Evolutionary conservation across 768 basidiomycete species (phyloP), one percentile per base, ranked within the genome.

Genomic region (Ramaria sp.): DNA sequence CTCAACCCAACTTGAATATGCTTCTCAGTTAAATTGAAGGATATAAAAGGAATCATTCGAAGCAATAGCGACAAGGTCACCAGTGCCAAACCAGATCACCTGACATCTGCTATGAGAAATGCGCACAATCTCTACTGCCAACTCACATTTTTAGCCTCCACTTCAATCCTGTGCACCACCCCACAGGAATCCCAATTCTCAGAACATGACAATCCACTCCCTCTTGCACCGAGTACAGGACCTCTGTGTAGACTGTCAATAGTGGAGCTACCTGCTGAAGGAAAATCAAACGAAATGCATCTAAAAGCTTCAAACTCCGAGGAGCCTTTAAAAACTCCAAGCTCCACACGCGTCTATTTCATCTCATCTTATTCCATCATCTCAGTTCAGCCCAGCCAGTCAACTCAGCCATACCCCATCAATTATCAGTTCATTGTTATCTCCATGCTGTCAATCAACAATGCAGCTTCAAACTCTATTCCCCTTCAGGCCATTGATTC

Each of bases 161-260:
- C 93, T 64, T 99, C 94, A 63, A 99, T 88, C 62, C 96, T 72
- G 57, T 96, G 74, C 5, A 98, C 96, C 57, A 98, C 80, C 65
- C 94, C 90, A 34, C 93, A 92, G 1, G 83, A 84, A 70, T 98
- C 95, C 96, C 96, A 98, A 67, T 98, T n/a, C 96, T 92, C 96
- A 98, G 69, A 99, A 99, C 65, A 97, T 77, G 31, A 96, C 92
- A 61, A 96, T 0, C 93, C 92, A 61, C 79, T 78, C 0, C 94
- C 95, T 4, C 88, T 73, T 2, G 86, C 94, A 47, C 83, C 88
- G 2, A 99, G 75, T 17, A 98, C 70, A 4, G 90, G 81, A 1
- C 96, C 95, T 0, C 91, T 87, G 63, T 93, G 83, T 41, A 99
- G 54, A 4, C 83, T 84, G 50, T 98, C 94, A 42, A 97, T 79